Evolutionary conservation across 139 green algal species (phyloP).

Genomic region (Yamagishiella unicocca): DNA sequence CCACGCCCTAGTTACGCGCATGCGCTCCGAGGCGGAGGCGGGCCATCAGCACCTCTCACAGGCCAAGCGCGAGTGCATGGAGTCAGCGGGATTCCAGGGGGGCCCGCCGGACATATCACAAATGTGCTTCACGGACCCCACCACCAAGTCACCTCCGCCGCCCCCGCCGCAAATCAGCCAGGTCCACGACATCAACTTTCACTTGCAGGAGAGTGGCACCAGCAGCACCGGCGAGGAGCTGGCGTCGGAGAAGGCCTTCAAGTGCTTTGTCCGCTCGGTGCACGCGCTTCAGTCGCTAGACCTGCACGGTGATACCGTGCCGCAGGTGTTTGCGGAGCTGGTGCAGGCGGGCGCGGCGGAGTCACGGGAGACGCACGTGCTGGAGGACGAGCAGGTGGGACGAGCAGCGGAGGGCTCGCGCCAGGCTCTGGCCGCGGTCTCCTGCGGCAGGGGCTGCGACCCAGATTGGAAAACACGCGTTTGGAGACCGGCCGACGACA

Average conservation of each 20-base stretch:
- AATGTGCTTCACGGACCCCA: conserved; percentile 29
- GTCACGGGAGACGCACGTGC: conserved; percentile 54
- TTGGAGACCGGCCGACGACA: no score
- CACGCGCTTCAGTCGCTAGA: conserved; percentile 73
- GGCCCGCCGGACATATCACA: conserved; percentile 22
- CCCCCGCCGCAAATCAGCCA: conserved; percentile 28
- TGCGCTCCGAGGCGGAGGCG: conserved; percentile 65
- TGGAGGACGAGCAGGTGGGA: conserved; percentile 72
- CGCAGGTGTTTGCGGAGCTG: conserved; percentile 53
- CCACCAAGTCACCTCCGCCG: background rate
- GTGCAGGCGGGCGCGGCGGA: conserved; percentile 30
- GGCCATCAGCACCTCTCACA: conserved; percentile 57
- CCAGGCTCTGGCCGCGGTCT: no score
- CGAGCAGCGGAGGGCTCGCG: no score
- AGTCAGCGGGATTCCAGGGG: background rate
- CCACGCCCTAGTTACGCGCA: conserved; percentile 54
- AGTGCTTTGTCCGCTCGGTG: conserved; percentile 74
- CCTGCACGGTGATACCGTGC: conserved; percentile 53
- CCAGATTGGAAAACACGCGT: no score
- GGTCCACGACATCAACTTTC: conserved; percentile 50
- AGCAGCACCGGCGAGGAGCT: conserved; percentile 50
- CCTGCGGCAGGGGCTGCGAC: no score
- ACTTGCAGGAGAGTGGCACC: conserved; percentile 47
- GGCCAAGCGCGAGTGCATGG: conserved; percentile 52
- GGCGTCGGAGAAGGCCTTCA: conserved; percentile 68